Percentiles rank a stretch among this genome's conserved stretches.
Conservation (phyloP, 192 early-diverging fungal genomes). For the Entomortierella parvispora region DNA sequence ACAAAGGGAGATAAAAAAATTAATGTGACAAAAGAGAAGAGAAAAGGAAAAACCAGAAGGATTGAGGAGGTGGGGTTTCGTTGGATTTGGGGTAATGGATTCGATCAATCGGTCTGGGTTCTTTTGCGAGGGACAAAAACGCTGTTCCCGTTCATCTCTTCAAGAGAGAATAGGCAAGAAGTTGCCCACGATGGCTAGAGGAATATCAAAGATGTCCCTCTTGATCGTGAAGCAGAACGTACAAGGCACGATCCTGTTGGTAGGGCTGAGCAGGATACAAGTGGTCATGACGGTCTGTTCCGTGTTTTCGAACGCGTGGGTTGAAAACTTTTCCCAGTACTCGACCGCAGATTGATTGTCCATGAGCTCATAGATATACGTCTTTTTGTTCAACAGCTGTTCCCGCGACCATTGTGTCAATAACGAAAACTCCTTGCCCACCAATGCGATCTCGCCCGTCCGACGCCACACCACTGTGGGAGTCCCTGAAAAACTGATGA, state of each 20-base stretch:
- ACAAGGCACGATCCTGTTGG: slow-evolving; percentile 80
- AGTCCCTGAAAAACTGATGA: slow-evolving; percentile 95
- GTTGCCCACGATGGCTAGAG: slow-evolving; percentile 85
- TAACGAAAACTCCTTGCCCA: slow-evolving; percentile 96
- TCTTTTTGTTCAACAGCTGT: slow-evolving; percentile 78
- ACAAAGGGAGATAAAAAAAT: neutral
- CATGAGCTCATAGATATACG: slow-evolving; percentile 94
- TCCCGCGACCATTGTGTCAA: slow-evolving; percentile 93
- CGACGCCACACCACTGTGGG: slow-evolving; percentile 97
- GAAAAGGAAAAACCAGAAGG: neutral
- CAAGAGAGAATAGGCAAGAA: slow-evolving; percentile 47
- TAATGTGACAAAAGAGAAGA: neutral
- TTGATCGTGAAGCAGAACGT: slow-evolving; percentile 98
- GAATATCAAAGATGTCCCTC: slow-evolving; percentile 95
- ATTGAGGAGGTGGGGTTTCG: too few species aligned
- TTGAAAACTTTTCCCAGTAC: slow-evolving; percentile 95
- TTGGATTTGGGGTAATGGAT: too few species aligned
- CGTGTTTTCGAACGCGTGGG: slow-evolving; percentile 93
- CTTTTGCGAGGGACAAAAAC: too few species aligned
- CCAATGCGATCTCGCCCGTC: slow-evolving; percentile 94
- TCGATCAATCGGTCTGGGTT: too few species aligned
- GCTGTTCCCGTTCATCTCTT: neutral
- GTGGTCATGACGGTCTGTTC: slow-evolving; percentile 89
- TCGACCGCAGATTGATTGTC: slow-evolving; percentile 90
- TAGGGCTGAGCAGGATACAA: slow-evolving; percentile 84